Evolutionary conservation across 1,139 yeast species (phyloP), one percentile per base, ranked within the genome.

Genomic region (Lodderomyces pseudojiufengensis): DNA sequence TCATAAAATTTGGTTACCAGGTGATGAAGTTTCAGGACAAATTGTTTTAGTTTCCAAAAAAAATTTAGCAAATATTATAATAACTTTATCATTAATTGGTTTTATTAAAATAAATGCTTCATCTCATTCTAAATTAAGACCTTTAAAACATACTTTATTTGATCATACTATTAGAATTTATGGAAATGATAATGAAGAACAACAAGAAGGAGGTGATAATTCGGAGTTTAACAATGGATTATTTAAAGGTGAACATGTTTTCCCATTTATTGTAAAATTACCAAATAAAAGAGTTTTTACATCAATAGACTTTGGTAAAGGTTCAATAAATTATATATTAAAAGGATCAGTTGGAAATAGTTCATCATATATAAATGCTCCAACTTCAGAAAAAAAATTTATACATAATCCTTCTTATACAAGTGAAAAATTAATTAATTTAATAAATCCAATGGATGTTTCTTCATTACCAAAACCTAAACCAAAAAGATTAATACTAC

Each of bases 221-320:
- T 5, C 20, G 7, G 61, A 61, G 9, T 61, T 60, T 38, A 34
- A 54, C 13, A 64, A 61, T 44, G 86, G 86, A 0, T 54, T 83
- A 18, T 74, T 77, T 31, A 78, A 79, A 47, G 97, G 97, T 21
- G 92, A 85, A 51, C 97, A 88, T 57, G 65, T 86, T 27, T 88
- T 88, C 54, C 95, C 95, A 10, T 88, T 88, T 51, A 78, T 83
- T 35, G 85, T 87, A 31, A 80, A 76, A 45, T 66, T 88, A 21
- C 95, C 96, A 2, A 72, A 71, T 46, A 78, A 76, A 47, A 73
- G 84, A 43, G 70, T 86, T 4, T 81, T 72, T 54, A 83, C 92
- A 20, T 80, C 90, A 39, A 74, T 88, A 20, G 84, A 81, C 46
- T 88, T 88, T 51, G 96, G 90, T 46, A 79, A 82, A 48, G 97